Evolutionary conservation across 108 stramenopile species (phyloP).

Genomic region (Cyclotella choctawhatcheeana): DNA sequence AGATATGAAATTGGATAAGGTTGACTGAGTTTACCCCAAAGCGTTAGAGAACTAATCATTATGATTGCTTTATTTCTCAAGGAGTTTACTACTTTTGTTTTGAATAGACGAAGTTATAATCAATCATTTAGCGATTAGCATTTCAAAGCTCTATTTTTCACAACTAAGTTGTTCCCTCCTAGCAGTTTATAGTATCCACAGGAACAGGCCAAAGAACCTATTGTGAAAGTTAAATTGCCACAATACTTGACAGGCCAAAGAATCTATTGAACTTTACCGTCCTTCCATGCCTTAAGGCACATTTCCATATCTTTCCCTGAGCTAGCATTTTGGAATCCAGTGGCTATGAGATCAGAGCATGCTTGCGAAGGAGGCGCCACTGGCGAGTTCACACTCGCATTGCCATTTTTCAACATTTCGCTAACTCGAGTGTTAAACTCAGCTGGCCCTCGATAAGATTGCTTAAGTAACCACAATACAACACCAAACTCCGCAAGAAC

Average conservation of each 20-base stretch:
- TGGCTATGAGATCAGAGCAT: not conserved
- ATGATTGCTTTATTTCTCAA: not conserved
- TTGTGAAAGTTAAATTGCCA: too few species aligned
- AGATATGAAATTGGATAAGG: slow-evolving; percentile 14
- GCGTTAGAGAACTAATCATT: not conserved
- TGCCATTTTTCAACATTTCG: slow-evolving; percentile 3
- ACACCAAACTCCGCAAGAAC: slow-evolving; percentile 26
- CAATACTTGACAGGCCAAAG: not conserved
- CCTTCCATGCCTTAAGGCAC: slow-evolving; percentile 19
- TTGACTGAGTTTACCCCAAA: not conserved
- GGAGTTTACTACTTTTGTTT: too few species aligned
- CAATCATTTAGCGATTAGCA: too few species aligned
- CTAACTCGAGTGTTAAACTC: slow-evolving; percentile 30
- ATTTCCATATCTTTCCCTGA: slow-evolving; percentile 31
- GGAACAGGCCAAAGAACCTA: too few species aligned
- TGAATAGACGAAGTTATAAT: too few species aligned
- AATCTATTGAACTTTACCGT: not conserved
- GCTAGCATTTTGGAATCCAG: slow-evolving; percentile 23
- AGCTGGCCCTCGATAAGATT: slow-evolving; percentile 21
- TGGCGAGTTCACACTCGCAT: not conserved
- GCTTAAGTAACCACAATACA: slow-evolving; percentile 30
- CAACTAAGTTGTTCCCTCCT: too few species aligned
- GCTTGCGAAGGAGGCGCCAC: not conserved
- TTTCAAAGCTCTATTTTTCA: too few species aligned
- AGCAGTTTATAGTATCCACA: too few species aligned